phyloP scores from a whole-genome alignment of 805 yeast species.

The Kuraishia floccosa region DNA sequence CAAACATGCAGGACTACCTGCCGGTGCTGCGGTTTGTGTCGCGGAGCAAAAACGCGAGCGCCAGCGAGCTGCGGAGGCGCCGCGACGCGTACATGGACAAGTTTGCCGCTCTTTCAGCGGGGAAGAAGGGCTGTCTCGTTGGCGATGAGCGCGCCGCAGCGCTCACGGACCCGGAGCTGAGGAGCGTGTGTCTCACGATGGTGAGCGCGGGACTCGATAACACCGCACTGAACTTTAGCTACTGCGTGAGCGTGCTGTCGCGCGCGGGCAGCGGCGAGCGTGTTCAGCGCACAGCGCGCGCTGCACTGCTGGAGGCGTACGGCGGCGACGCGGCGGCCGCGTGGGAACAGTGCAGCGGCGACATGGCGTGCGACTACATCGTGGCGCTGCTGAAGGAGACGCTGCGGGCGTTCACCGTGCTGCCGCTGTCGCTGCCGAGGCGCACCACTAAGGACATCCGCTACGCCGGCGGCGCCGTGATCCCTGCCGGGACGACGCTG shows the following conservation, averaged over 20 bases:
- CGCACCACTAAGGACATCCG: conserved; percentile 39
- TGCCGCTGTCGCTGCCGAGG: conserved; percentile 60
- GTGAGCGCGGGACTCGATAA: conserved; percentile 75
- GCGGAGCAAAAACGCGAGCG: conserved; percentile 9
- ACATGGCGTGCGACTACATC: conserved; percentile 32
- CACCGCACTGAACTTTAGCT: conserved; percentile 50
- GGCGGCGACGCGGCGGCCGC: conserved; percentile 18
- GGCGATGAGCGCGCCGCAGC: conserved; percentile 3
- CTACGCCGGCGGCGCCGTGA: conserved; percentile 21
- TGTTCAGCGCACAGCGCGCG: conserved; percentile 32
- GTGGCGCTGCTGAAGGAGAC: conserved; percentile 54
- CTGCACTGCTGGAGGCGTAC: conserved; percentile 23
- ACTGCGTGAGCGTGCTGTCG: conserved; percentile 50
- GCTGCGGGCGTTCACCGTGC: conserved; percentile 48
- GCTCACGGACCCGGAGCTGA: conserved; percentile 29
- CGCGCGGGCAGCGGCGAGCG: conserved; percentile 22
- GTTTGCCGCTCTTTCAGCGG: conserved; percentile 10
- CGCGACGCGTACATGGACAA: conserved; percentile 37
- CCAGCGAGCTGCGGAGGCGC: conserved; percentile 21
- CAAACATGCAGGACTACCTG: conserved; percentile 43
- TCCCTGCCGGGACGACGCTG: conserved; percentile 47
- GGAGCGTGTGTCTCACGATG: conserved; percentile 60
- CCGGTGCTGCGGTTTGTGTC: conserved; percentile 29
- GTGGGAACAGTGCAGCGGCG: conserved; percentile 19
- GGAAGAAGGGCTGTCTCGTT: not conserved